Percentiles rank a stretch among this genome's conserved stretches.
These are phyloP conservation scores for Phialemoniopsis sp. DNA, from an alignment of 2,329 filamentous ascomycete species.

Conservation along the genomic window DNA sequence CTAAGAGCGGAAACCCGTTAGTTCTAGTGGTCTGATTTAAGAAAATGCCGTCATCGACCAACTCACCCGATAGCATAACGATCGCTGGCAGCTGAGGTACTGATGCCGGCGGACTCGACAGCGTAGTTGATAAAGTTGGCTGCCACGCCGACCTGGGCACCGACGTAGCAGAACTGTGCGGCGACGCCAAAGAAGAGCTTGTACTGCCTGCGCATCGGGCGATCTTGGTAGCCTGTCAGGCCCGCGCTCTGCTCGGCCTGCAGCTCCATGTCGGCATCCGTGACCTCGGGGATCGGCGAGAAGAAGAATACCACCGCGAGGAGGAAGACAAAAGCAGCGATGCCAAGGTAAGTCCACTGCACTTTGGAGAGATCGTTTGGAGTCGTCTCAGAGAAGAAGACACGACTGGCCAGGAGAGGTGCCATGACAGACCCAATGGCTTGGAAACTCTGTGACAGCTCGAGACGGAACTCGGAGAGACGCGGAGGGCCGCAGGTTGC, in stretches of 20 bases:
- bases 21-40: too few relatives aligned
- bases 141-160: slow-evolving; percentile 62
- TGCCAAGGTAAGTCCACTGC: slow-evolving; percentile 71
- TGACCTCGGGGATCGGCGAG: slow-evolving; percentile 65
- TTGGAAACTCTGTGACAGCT: slow-evolving; percentile 71
- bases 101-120: slow-evolving; percentile 50
- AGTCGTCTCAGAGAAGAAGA: slow-evolving; percentile 61
- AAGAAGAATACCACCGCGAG: slow-evolving; percentile 63
- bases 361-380: slow-evolving; percentile 57
- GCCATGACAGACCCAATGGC: slow-evolving; percentile 68
- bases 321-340: slow-evolving; percentile 64
- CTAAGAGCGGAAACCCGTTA: too few relatives aligned
- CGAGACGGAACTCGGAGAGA: slow-evolving; percentile 68
- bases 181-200: slow-evolving; percentile 69
- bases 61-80: slow-evolving; percentile 62
- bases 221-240: slow-evolving; percentile 44
- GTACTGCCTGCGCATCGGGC: slow-evolving; percentile 65
- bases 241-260: slow-evolving; percentile 48
- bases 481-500: slow-evolving; percentile 51
- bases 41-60: too few relatives aligned
- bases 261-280: slow-evolving; percentile 59
- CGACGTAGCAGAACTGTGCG: slow-evolving; percentile 73
- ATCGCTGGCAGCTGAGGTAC: slow-evolving; percentile 50
- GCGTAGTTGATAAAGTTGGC: slow-evolving; percentile 68
- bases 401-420: slow-evolving; percentile 65